Evolutionary conservation across 208 protist genomes (phyloP), one percentile per base, ranked within the genome.

Genomic region (Blechomonas ayalai): DNA sequence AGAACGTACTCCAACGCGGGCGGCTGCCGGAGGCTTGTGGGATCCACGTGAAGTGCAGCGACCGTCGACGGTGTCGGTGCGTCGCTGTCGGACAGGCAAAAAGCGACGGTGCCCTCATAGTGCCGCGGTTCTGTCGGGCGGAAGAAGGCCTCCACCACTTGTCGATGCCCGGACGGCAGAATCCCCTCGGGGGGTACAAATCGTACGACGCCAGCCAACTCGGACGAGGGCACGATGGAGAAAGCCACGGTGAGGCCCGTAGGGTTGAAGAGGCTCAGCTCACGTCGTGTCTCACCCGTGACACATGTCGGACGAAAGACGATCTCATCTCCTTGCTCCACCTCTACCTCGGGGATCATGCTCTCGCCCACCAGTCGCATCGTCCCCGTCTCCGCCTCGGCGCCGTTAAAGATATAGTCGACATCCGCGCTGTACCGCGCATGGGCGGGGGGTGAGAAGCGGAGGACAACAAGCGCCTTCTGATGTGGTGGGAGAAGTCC

Each of bases 271-370:
- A 97, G 16, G 24, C 53, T 56, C 37, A 82, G 42, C 28, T 23
- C 20, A 13, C 69, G 67, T 23, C 44, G 47, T 16, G 72, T 58
- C 39, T 73, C 57, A 4, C 81, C 78, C 1, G 86, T 86, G 8
- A 95, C 59, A 60, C 77, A 92, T 28, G 79, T 88, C 5, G 81
- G 81, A 3, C 56, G 56, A 19, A 96, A 75, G 35, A 70, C 28
- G 43, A 95, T 28, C 48, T 51, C 63, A 25, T 20, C 40, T 39
- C n/a, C 8, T n/a, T 65, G 36, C 25, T 52, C 59, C 27, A 78
- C 22, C 20, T 52, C 24, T 2, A 84, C 38, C 32, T 59, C 13
- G 9, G 65, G 78, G 12, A 67, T 44, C 36, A 66, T 73, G 4
- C 73, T 72, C 38, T 86, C 71, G 19, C 71, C 91, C 7, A 51